Conservation (phyloP, 2,329 filamentous ascomycete species). For the Hypoxylon sp. region DNA sequence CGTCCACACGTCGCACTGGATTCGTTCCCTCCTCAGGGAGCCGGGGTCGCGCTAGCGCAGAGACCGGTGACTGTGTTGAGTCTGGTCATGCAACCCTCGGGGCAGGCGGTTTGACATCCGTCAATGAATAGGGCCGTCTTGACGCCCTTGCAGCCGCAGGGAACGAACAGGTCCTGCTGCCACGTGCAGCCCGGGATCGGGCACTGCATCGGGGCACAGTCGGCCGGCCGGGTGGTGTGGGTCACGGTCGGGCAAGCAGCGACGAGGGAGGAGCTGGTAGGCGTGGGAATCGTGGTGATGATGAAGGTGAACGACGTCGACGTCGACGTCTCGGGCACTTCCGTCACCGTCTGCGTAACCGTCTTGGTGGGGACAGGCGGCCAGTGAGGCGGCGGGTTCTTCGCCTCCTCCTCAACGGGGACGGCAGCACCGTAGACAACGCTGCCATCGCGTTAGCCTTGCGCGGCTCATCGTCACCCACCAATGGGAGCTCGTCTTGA, state of each 20-base stretch:
- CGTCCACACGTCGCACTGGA: neutral
- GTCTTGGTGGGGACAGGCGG: conserved; percentile 13
- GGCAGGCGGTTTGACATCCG: conserved; percentile 47
- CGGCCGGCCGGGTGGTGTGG: conserved; percentile 45
- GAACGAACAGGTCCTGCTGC: conserved; percentile 43
- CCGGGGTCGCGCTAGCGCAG: conserved; percentile 30
- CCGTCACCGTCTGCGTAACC: no score
- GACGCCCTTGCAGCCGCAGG: conserved; percentile 46
- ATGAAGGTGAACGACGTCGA: conserved; percentile 39
- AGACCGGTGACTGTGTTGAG: conserved; percentile 43
- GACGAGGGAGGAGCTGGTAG: conserved; percentile 18
- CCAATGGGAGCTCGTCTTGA: neutral
- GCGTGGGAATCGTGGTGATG: conserved; percentile 39
- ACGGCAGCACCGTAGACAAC: conserved; percentile 7
- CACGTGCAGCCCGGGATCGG: conserved; percentile 48
- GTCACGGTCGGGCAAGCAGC: conserved; percentile 47
- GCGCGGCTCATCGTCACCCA: neutral
- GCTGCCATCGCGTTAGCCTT: conserved; percentile 18
- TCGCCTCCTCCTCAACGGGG: neutral
- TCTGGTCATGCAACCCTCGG: conserved; percentile 46
- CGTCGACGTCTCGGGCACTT: conserved; percentile 33
- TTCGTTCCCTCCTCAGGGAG: neutral
- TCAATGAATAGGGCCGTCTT: conserved; percentile 48
- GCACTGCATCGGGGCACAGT: conserved; percentile 47
- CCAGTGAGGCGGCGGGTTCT: conserved; percentile 6